Conservation (phyloP, 768 basidiomycete species). For the Calocybe indica region DNA sequence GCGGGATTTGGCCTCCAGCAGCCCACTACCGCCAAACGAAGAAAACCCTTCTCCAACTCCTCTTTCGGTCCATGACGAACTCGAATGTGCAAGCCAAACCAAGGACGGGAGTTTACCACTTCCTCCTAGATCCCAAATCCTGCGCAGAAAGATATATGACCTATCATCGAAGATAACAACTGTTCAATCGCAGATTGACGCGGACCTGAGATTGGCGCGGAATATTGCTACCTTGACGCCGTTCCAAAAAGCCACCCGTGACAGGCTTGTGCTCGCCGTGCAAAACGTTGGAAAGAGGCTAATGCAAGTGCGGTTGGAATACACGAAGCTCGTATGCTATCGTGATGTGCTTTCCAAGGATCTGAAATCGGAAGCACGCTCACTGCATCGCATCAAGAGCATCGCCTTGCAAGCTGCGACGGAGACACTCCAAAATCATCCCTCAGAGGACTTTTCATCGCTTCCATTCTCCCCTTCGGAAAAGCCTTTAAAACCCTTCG, state of each 20-base stretch:
- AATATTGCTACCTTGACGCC: constrained; percentile 85
- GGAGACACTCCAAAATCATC: constrained; percentile 49
- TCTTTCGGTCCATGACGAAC: constrained; percentile 15
- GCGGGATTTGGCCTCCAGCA: constrained; percentile 65
- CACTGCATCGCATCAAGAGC: constrained; percentile 60
- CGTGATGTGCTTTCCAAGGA: constrained; percentile 71
- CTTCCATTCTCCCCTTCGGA: too few species aligned
- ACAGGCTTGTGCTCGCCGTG: constrained; percentile 59
- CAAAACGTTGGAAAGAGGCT: constrained; percentile 61
- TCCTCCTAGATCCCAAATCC: constrained; percentile 50
- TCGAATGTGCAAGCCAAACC: too few species aligned
- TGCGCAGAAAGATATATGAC: constrained; percentile 56
- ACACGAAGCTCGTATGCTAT: constrained; percentile 69
- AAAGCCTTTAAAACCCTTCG: too few species aligned
- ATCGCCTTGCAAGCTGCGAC: constrained; percentile 73
- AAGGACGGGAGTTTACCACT: constrained; percentile 18
- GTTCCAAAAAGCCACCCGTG: constrained; percentile 80
- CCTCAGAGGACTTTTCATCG: constrained; percentile 13
- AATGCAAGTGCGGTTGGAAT: constrained; percentile 61
- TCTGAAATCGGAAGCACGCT: constrained; percentile 61
- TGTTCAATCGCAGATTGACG: constrained; percentile 54
- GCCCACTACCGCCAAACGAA: constrained; percentile 21
- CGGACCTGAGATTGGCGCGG: constrained; percentile 65
- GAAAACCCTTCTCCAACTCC: constrained; percentile 5
- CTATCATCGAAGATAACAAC: constrained; percentile 54